Evolutionary conservation across 2,329 filamentous ascomycete species (phyloP).

Genomic region (Talaromyces sp.): DNA sequence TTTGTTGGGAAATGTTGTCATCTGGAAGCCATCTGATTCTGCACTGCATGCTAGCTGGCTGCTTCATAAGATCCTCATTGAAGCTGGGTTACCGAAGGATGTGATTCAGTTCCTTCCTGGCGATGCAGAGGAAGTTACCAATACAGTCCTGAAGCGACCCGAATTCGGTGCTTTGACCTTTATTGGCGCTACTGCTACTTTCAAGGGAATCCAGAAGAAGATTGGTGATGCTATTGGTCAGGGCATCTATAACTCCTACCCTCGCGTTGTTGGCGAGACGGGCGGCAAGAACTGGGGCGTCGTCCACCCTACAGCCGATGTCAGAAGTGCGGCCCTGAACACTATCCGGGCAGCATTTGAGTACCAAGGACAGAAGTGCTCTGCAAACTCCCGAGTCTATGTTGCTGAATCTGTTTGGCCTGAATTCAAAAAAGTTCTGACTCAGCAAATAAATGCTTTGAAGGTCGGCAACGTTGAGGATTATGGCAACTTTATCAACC

Average conservation of each 20-base stretch:
- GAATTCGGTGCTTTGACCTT: slow-evolving; percentile 86
- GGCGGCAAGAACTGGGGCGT: slow-evolving; percentile 91
- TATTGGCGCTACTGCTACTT: slow-evolving; percentile 85
- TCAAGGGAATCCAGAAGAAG: slow-evolving; percentile 80
- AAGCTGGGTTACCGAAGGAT: slow-evolving; percentile 81
- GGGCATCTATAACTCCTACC: slow-evolving; percentile 77
- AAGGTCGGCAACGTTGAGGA: slow-evolving; percentile 69
- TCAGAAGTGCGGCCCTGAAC: slow-evolving; percentile 74
- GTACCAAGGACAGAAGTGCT: slow-evolving; percentile 88
- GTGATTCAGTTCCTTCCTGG: slow-evolving; percentile 92
- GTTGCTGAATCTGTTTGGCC: slow-evolving; percentile 74
- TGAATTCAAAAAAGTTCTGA: slow-evolving; percentile 66
- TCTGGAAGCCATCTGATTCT: slow-evolving; percentile 89
- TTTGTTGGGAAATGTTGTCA: slow-evolving; percentile 85
- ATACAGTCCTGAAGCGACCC: slow-evolving; percentile 69
- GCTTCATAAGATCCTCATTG: slow-evolving; percentile 80
- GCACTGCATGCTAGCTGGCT: slow-evolving; percentile 85
- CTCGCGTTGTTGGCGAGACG: slow-evolving; percentile 83
- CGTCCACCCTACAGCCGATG: slow-evolving; percentile 72
- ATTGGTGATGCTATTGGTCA: slow-evolving; percentile 78
- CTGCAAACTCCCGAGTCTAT: slow-evolving; percentile 76
- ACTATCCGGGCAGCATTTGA: slow-evolving; percentile 84
- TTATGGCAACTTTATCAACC: slow-evolving; percentile 76
- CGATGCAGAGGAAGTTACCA: slow-evolving; percentile 78
- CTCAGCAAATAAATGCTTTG: slow-evolving; percentile 66